These are phyloP conservation scores for Thoreauomyces humboldtii DNA, from an alignment of 192 early-diverging fungal genomes.

Conservation along the genomic window DNA sequence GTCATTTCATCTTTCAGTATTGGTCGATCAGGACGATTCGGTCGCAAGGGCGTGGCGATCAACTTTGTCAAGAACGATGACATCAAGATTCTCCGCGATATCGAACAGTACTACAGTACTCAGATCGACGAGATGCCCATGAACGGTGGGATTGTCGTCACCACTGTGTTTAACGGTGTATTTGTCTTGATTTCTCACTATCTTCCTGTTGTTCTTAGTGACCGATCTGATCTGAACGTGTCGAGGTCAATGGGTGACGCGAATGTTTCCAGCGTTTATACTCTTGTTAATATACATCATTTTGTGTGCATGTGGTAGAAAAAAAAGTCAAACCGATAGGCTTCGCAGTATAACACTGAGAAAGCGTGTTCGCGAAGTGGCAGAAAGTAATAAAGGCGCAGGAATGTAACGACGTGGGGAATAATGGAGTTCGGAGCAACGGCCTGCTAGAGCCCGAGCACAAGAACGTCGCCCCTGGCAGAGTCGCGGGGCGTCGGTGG, in stretches of 20 bases:
- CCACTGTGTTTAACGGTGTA: not conserved
- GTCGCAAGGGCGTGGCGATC: constrained; percentile 98
- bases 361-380: too few species aligned
- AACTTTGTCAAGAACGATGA: constrained; percentile 98
- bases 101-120: constrained; percentile 97
- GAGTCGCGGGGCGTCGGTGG: too few species aligned
- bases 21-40: constrained; percentile 96
- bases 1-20: constrained; percentile 47
- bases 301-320: not conserved
- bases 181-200: not conserved
- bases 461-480: too few species aligned
- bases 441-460: too few species aligned
- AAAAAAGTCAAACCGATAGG: too few species aligned
- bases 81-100: constrained; percentile 87
- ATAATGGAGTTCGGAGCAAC: too few species aligned
- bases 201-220: not conserved
- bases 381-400: too few species aligned
- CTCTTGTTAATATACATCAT: not conserved
- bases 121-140: constrained; percentile 95
- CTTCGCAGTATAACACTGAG: too few species aligned
- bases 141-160: constrained; percentile 35
- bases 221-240: constrained; percentile 3
- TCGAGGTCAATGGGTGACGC: not conserved
- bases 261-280: too few species aligned
- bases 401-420: too few species aligned